Conservation (phyloP, 2,329 filamentous ascomycete genomes). For the Periconia sp. region DNA sequence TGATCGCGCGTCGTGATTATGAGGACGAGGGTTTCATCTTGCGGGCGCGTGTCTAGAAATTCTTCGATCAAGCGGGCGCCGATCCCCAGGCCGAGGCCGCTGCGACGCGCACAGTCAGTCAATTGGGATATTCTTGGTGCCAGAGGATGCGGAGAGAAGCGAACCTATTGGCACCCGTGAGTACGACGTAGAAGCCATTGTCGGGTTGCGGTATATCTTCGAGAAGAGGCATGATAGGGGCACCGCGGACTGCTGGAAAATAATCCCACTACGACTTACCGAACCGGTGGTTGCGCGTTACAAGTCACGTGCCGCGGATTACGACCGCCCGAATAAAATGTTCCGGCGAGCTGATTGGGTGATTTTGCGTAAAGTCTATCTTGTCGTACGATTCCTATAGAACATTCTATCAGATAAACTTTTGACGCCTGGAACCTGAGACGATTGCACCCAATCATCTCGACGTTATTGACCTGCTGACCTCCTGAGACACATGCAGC, state of each 20-base stretch:
- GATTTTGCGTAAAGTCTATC: too few species aligned
- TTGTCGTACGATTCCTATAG: too few species aligned
- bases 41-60: conserved; percentile 74
- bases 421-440: too few species aligned
- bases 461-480: too few species aligned
- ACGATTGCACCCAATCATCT: too few species aligned
- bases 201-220: conserved; percentile 32
- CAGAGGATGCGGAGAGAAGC: background rate
- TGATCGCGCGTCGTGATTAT: conserved; percentile 82
- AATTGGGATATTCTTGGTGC: conserved; percentile 22
- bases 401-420: too few species aligned
- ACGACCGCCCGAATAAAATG: too few species aligned
- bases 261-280: too few species aligned
- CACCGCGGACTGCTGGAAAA: conserved; percentile 4
- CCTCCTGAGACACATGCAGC: too few species aligned
- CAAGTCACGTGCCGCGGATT: too few species aligned
- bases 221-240: conserved; percentile 21
- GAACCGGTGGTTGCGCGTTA: too few species aligned
- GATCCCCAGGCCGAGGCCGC: conserved; percentile 85
- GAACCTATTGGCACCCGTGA: conserved; percentile 89
- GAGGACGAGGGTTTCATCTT: conserved; percentile 73
- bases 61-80: conserved; percentile 88
- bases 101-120: conserved; percentile 57
- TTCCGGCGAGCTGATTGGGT: too few species aligned
- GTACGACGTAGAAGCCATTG: conserved; percentile 63